phyloP scores from a whole-genome alignment of 306 rosid genomes.

The Lotus japonicus region DNA sequence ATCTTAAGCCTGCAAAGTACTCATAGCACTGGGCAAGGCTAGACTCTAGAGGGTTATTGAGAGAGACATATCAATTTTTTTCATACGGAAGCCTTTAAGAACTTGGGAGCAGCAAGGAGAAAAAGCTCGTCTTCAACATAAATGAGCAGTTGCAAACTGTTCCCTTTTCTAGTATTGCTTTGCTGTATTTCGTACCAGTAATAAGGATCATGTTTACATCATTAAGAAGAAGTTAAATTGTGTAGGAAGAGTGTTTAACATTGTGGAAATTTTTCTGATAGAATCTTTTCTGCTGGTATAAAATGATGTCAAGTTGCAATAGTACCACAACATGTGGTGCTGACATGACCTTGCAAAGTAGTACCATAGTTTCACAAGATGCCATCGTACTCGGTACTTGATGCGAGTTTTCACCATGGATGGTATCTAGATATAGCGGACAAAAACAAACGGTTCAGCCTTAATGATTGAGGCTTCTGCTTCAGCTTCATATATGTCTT shows the following conservation, averaged over 20 bases:
- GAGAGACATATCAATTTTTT: slow-evolving; percentile 20
- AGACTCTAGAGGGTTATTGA: slow-evolving; percentile 18
- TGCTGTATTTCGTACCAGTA: neutral
- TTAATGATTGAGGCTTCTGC: slow-evolving; percentile 8
- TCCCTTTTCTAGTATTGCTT: neutral
- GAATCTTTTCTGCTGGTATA: slow-evolving; percentile 5
- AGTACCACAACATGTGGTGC: slow-evolving; percentile 34
- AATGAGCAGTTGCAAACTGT: slow-evolving; percentile 17
- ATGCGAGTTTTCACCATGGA: slow-evolving; percentile 39
- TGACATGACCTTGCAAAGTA: slow-evolving; percentile 37
- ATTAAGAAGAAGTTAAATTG: neutral
- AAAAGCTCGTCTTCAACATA: neutral
- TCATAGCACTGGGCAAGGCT: slow-evolving; percentile 13
- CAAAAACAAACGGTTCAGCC: slow-evolving; percentile 24
- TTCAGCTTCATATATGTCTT: neutral
- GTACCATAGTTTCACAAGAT: slow-evolving; percentile 36
- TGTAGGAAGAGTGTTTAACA: neutral
- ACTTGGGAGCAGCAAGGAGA: neutral
- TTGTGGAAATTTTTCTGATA: neutral
- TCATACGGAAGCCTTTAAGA: slow-evolving; percentile 3
- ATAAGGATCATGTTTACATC: neutral
- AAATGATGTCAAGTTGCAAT: slow-evolving; percentile 22
- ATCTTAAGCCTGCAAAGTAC: slow-evolving; percentile 24
- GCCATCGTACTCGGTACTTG: slow-evolving; percentile 40
- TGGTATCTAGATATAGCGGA: slow-evolving; percentile 31